Evolutionary conservation across 2,329 filamentous ascomycete species (phyloP).

Genomic region (Penicillium sp.): DNA sequence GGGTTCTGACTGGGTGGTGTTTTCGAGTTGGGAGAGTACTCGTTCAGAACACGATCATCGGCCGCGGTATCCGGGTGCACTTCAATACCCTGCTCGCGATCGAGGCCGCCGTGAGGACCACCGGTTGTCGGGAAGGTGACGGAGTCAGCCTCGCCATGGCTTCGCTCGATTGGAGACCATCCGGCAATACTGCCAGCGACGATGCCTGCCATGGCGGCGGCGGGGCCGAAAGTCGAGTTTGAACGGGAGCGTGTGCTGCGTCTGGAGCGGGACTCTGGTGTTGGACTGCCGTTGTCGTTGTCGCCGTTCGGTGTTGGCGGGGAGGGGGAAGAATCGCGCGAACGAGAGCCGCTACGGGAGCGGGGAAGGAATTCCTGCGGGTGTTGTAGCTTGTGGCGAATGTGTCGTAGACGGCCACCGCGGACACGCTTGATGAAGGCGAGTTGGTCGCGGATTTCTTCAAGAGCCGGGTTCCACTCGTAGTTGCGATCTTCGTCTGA

Average conservation of each 20-base stretch:
- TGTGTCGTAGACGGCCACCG: slow-evolving; percentile 59
- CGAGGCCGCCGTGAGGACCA: slow-evolving; percentile 39
- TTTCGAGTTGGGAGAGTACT: slow-evolving; percentile 35
- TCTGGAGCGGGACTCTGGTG: slow-evolving; percentile 50
- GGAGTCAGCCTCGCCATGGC: slow-evolving; percentile 17
- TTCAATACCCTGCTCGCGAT: slow-evolving; percentile 46
- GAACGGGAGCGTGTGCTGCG: slow-evolving; percentile 56
- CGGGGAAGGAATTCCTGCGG: slow-evolving; percentile 49
- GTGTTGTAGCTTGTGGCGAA: slow-evolving; percentile 62
- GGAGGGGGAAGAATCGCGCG: slow-evolving; percentile 46
- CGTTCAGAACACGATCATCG: slow-evolving; percentile 46
- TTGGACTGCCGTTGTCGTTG: slow-evolving; percentile 41
- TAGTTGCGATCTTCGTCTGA: slow-evolving; percentile 49
- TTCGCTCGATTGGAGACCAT: slow-evolving; percentile 61
- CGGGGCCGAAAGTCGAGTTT: slow-evolving; percentile 59
- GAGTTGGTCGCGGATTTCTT: slow-evolving; percentile 64
- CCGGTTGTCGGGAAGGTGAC: slow-evolving; percentile 39
- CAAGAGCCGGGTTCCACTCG: slow-evolving; percentile 61
- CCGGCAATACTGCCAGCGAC: slow-evolving; percentile 65
- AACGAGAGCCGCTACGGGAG: slow-evolving; percentile 44
- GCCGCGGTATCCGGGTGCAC: slow-evolving; percentile 48
- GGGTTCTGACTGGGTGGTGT: slow-evolving; percentile 50
- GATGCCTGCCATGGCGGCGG: slow-evolving; percentile 64
- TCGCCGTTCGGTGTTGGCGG: slow-evolving; percentile 59
- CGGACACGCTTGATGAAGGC: slow-evolving; percentile 63